phyloP scores from a whole-genome alignment of 768 basidiomycete species.

The Suillus weaverae region DNA sequence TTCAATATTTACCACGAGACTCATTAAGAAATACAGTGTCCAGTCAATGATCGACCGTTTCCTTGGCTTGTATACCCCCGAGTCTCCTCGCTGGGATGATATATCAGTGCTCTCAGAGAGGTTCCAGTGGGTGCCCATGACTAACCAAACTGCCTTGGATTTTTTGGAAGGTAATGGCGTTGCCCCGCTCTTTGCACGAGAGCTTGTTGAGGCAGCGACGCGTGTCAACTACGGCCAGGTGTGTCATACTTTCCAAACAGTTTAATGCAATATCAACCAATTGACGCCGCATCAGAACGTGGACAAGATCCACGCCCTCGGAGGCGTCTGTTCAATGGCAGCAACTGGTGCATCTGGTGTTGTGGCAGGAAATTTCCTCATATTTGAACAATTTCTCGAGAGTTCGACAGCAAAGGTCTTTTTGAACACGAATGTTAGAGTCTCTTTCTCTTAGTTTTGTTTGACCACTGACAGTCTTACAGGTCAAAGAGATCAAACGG shows the following conservation, averaged over 20 bases:
- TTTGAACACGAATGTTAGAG: slow-evolving; percentile 65
- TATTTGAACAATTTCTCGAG: slow-evolving; percentile 82
- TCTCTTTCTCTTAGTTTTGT: slow-evolving; percentile 2
- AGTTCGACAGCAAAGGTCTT: slow-evolving; percentile 67
- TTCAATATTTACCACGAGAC: not conserved
- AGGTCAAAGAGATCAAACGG: slow-evolving; percentile 57
- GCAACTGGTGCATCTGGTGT: slow-evolving; percentile 65
- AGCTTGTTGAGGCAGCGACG: slow-evolving; percentile 79
- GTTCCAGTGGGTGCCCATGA: slow-evolving; percentile 50
- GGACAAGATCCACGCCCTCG: slow-evolving; percentile 74
- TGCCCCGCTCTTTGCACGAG: slow-evolving; percentile 56
- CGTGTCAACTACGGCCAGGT: slow-evolving; percentile 86
- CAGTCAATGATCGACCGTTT: slow-evolving; percentile 52
- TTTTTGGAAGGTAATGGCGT: slow-evolving; percentile 59
- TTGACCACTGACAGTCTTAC: not conserved
- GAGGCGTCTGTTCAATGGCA: slow-evolving; percentile 70
- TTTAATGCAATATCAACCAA: slow-evolving; percentile 2
- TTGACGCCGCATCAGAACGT: slow-evolving; percentile 47
- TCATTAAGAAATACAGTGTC: slow-evolving; percentile 43
- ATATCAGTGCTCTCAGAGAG: slow-evolving; percentile 55
- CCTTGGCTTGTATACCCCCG: slow-evolving; percentile 52
- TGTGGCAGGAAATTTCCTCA: slow-evolving; percentile 76
- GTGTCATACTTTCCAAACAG: slow-evolving; percentile 9
- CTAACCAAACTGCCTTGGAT: slow-evolving; percentile 52
- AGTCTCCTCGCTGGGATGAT: slow-evolving; percentile 61